These are phyloP conservation scores for Linderniella brevidens DNA, from an alignment of 257 asterid species.

Conservation along the genomic window DNA sequence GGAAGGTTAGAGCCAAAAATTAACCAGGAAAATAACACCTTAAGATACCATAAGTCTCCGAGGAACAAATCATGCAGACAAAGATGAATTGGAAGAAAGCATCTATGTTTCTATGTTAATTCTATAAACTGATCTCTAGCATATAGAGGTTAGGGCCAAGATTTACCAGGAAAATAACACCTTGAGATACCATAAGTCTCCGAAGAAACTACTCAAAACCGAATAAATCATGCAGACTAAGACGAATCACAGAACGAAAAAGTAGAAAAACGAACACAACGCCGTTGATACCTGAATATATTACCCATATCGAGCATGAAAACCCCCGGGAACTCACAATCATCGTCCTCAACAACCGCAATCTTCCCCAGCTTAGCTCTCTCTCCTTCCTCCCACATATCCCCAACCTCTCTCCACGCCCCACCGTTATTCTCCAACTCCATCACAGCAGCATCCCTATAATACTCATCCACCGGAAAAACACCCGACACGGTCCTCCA, in stretches of 20 bases:
- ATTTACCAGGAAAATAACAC: too few relatives aligned
- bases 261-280: background rate
- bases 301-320: slow-evolving; percentile 66
- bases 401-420: slow-evolving; percentile 76
- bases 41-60: too few relatives aligned
- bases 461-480: slow-evolving; percentile 81
- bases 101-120: too few relatives aligned
- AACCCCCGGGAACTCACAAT: slow-evolving; percentile 29
- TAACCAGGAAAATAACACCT: too few relatives aligned
- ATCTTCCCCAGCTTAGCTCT: slow-evolving; percentile 61
- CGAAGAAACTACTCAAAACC: background rate
- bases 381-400: slow-evolving; percentile 96
- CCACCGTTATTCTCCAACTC: slow-evolving; percentile 56
- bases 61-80: too few relatives aligned
- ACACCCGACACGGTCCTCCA: slow-evolving; percentile 71
- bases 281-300: slow-evolving; percentile 46
- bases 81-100: too few relatives aligned
- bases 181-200: too few relatives aligned
- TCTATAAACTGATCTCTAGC: too few relatives aligned
- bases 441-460: slow-evolving; percentile 77
- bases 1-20: too few relatives aligned
- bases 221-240: background rate
- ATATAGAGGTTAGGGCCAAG: too few relatives aligned
- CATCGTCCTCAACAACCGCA: slow-evolving; percentile 45
- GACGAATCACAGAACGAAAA: background rate